A percentile compares a stretch with the other conserved stretches of the same genome.
These are phyloP conservation scores for Cladophialophora bantiana DNA, from an alignment of 2,329 filamentous ascomycete genomes.

Conservation along the genomic window DNA sequence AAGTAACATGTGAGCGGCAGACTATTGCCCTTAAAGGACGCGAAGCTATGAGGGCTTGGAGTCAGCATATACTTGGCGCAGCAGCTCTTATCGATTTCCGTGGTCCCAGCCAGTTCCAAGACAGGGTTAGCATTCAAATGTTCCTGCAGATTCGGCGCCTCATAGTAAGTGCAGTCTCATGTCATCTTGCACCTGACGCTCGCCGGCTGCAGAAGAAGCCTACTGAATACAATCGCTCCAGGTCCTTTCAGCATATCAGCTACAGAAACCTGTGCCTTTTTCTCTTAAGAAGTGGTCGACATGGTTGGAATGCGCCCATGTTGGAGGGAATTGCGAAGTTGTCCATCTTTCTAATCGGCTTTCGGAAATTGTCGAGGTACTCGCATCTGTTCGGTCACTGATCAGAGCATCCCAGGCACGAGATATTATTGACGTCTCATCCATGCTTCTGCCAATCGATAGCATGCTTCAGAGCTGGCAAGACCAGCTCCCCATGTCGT, in stretches of 20 bases:
- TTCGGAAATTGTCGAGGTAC: neutral
- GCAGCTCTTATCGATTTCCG: slow-evolving; percentile 8
- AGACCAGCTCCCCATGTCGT: neutral
- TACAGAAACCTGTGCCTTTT: neutral
- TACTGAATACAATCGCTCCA: neutral
- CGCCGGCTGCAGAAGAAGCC: neutral
- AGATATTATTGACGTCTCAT: neutral
- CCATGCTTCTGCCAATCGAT: neutral
- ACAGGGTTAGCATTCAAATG: slow-evolving; percentile 12
- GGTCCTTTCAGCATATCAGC: neutral
- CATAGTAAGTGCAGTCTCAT: neutral
- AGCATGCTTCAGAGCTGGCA: neutral
- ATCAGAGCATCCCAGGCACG: neutral
- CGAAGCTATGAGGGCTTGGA: slow-evolving; percentile 7
- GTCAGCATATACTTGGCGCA: slow-evolving; percentile 15
- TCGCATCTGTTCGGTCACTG: neutral
- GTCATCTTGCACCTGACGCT: neutral
- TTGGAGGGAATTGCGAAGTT: neutral
- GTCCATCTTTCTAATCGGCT: neutral
- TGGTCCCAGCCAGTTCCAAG: slow-evolving; percentile 3
- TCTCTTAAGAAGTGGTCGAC: neutral
- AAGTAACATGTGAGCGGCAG: neutral
- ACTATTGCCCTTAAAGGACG: slow-evolving; percentile 2
- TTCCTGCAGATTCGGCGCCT: slow-evolving; percentile 13
- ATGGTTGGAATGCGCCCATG: neutral